These are phyloP conservation scores for Hericium coralloides DNA, from an alignment of 768 basidiomycete genomes.

Conservation along the genomic window DNA sequence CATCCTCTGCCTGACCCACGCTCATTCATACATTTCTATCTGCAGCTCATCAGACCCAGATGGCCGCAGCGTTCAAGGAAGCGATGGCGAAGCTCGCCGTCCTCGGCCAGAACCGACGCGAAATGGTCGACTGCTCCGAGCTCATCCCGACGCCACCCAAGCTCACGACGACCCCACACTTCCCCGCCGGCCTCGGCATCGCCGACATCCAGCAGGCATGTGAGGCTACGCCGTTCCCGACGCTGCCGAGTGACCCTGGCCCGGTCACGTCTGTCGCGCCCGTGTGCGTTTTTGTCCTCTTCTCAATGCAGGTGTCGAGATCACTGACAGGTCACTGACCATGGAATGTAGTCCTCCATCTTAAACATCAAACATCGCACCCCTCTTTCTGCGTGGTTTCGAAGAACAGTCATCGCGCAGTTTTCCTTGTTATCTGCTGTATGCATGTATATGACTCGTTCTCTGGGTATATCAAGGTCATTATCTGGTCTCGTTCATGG, in stretches of 20 bases:
- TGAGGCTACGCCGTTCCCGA: conserved; percentile 24
- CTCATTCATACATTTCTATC: not conserved
- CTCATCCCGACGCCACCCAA: conserved; percentile 30
- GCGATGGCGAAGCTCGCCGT: conserved; percentile 37
- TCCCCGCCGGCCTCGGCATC: conserved; percentile 24
- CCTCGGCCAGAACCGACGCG: conserved; percentile 29
- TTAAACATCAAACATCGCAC: not conserved
- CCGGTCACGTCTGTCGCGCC: conserved; percentile 23
- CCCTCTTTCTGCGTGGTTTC: no score
- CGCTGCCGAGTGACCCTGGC: conserved; percentile 23
- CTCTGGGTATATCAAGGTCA: no score
- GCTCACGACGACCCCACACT: conserved; percentile 20
- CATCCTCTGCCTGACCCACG: not conserved
- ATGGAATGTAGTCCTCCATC: not conserved
- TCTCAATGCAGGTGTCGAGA: not conserved
- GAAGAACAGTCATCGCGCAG: not conserved
- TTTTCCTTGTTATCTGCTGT: not conserved
- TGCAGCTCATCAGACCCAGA: conserved; percentile 13
- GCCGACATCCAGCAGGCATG: conserved; percentile 13
- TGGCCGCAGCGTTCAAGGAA: conserved; percentile 24
- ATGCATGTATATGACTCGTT: not conserved
- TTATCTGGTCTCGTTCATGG: no score
- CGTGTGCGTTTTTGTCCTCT: conserved; percentile 18
- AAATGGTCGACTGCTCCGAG: conserved; percentile 35
- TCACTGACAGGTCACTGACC: not conserved